Evolutionary conservation across 257 asterid species (phyloP), one percentile per base, ranked within the genome.

Genomic region (Euphrasia confusa): DNA sequence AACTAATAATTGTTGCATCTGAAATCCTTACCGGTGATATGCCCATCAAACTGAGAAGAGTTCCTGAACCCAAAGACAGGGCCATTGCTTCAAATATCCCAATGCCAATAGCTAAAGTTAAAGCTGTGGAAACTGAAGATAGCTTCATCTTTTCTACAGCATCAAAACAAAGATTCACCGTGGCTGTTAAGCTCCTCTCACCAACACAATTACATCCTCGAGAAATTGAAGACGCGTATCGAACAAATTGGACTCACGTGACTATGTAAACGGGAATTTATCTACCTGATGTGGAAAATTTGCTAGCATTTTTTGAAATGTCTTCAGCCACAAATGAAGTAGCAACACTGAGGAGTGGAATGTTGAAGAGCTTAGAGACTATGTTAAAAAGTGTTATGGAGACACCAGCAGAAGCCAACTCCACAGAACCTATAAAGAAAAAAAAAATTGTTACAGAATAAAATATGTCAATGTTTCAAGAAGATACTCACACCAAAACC

Each of bases 281-380:
- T 40, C 60, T 68, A 90, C 96, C 98, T 74, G 94, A 71, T 7
- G 70, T 10, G 37, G 80, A 70, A 65, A 64, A 60, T 64, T 63
- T 76, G 72, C 68, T 66, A 28, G 75, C 79, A 66, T 81, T 88
- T 82, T 86, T 91, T 47, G 96, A 79, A 66, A 91, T 73, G 48
- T 91, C 98, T 76, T 91, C 96, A 61, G 96, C 98, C 79, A 91
- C 98, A 75, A 91, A 88, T 57, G 98, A 88, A 68, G 98, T 88
- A 57, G 98, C 84, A 54, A 91, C 89, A 47, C 96, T 88, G 39
- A 91, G 92, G 74, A 91, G 95, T 58, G 98, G 98, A 63, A 91
- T 74, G 71, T 91, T 91, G 54, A 91, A 88, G 26, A 91, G 88
- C 80, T 91, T 91, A 4, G 98, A 86, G 59, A 91, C 78, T 44